Evolutionary conservation across 495 filamentous ascomycete species (phyloP).

Genomic region (Daldinia decipiens): DNA sequence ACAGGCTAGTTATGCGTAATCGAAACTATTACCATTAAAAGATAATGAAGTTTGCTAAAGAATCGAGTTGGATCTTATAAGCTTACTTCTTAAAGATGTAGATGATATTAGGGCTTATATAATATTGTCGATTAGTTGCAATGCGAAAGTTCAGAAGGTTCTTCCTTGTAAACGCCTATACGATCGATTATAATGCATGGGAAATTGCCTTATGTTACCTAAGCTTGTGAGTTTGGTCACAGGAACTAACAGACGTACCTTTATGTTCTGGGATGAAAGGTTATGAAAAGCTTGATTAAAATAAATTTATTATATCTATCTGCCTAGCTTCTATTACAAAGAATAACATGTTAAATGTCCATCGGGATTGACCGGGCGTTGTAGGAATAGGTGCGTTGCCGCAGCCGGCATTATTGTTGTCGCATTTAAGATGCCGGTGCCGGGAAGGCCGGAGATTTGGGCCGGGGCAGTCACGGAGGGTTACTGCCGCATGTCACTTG

Average conservation of each 20-base stretch:
- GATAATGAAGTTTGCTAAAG: too few species aligned
- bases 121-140: background rate
- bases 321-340: too few species aligned
- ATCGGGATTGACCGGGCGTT: too few species aligned
- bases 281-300: background rate
- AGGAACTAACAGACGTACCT: background rate
- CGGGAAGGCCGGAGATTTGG: background rate
- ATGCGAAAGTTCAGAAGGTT: background rate
- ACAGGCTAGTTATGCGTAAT: too few species aligned
- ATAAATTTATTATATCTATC: background rate
- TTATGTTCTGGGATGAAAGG: background rate
- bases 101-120: too few species aligned
- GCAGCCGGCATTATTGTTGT: background rate
- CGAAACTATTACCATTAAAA: too few species aligned
- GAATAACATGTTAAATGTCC: too few species aligned
- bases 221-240: background rate
- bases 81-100: too few species aligned
- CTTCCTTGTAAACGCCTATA: background rate
- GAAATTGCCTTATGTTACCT: background rate
- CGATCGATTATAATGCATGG: background rate
- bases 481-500: background rate
- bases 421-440: background rate
- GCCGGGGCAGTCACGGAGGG: background rate
- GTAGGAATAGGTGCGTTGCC: too few species aligned
- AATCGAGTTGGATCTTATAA: too few species aligned